phyloP scores from a whole-genome alignment of 2,329 filamentous ascomycete genomes.

The Trichoderma cornu-damae region DNA sequence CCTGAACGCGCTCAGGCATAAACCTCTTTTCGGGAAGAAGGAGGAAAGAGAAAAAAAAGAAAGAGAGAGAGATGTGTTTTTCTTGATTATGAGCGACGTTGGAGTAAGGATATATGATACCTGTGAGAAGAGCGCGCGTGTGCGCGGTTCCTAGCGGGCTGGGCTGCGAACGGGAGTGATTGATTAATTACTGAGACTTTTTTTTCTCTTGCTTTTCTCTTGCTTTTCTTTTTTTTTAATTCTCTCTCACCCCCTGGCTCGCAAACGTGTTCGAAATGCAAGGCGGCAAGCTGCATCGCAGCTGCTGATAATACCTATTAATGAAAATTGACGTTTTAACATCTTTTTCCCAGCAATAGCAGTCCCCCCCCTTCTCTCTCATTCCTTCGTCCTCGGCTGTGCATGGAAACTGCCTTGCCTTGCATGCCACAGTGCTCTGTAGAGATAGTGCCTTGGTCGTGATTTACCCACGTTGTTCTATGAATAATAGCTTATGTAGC shows the following conservation, averaged over 20 bases:
- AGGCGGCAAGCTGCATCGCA: slow-evolving; percentile 1
- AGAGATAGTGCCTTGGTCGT: too few species aligned
- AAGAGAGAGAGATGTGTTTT: not conserved
- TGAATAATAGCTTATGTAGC: too few species aligned
- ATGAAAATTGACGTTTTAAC: slow-evolving; percentile 11
- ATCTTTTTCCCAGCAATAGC: slow-evolving; percentile 1
- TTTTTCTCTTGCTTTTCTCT: too few species aligned
- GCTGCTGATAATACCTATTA: slow-evolving; percentile 13
- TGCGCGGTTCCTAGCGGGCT: slow-evolving; percentile 10
- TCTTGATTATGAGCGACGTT: slow-evolving; percentile 13
- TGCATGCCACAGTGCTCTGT: too few species aligned
- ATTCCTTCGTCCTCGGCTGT: not conserved
- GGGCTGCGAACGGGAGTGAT: slow-evolving; percentile 1
- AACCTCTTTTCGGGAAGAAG: not conserved
- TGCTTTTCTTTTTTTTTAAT: too few species aligned
- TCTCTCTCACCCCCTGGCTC: too few species aligned
- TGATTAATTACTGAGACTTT: slow-evolving; percentile 2
- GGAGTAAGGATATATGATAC: slow-evolving; percentile 14
- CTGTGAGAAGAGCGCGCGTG: slow-evolving; percentile 10
- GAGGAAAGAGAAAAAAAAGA: too few species aligned
- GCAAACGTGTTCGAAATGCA: slow-evolving; percentile 13
- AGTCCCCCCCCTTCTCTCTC: too few species aligned
- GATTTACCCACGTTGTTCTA: too few species aligned
- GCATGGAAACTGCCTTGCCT: too few species aligned
- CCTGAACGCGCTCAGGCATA: slow-evolving; percentile 26